Conservation (phyloP, 179 eudicot genomes). For the Beta macrorhiza region DNA sequence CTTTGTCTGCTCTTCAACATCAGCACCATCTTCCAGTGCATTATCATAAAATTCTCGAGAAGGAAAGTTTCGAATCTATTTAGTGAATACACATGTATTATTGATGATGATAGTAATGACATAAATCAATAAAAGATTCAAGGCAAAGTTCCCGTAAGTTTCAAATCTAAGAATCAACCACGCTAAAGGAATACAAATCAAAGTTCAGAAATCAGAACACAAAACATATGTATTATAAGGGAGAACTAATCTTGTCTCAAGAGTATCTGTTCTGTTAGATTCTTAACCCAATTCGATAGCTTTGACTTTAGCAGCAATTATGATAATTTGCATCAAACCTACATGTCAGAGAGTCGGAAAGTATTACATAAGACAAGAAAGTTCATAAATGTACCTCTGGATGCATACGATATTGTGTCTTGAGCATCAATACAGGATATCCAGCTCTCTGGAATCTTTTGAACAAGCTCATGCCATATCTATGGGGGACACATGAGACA, state of each 20-base stretch:
- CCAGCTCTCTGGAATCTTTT: constrained; percentile 94
- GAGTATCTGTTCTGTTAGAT: neutral
- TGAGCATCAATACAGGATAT: constrained; percentile 88
- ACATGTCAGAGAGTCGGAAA: neutral
- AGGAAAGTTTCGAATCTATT: constrained; percentile 85
- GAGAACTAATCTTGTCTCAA: neutral
- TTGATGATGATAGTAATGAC: neutral
- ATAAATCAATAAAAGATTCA: neutral
- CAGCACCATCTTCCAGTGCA: constrained; percentile 79
- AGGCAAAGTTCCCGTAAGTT: neutral
- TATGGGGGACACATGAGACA: constrained; percentile 21
- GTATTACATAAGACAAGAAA: neutral
- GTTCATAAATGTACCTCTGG: constrained; percentile 57
- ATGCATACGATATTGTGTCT: constrained; percentile 98
- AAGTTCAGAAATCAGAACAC: neutral
- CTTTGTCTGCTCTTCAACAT: constrained; percentile 59
- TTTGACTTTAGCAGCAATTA: neutral
- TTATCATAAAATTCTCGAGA: constrained; percentile 77
- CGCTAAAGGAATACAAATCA: neutral
- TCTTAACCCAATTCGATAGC: neutral
- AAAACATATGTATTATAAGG: neutral
- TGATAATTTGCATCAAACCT: neutral
- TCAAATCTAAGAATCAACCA: neutral
- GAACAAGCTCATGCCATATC: constrained; percentile 94
- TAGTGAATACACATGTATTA: constrained; percentile 18